Conservation (phyloP, 352 stramenopile genomes). For the Globisporangium apiculatum region DNA sequence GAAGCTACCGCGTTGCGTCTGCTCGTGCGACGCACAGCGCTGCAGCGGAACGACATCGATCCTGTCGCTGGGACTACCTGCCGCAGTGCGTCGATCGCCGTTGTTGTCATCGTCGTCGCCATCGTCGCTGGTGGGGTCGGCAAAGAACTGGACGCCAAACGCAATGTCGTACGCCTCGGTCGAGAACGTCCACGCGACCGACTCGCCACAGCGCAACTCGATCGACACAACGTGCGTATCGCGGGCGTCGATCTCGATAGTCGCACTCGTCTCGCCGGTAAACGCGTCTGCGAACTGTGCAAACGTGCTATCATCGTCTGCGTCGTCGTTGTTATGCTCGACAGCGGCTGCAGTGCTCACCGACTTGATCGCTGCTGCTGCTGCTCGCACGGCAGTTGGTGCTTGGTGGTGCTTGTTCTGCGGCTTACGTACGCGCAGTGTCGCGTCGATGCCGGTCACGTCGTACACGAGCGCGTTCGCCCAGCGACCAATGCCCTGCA, state of each 20-base stretch:
- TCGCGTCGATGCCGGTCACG: slow-evolving; percentile 41
- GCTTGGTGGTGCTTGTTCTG: slow-evolving; percentile 34
- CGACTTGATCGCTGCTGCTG: neutral
- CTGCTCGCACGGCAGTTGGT: slow-evolving; percentile 5
- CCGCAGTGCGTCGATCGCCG: slow-evolving; percentile 12
- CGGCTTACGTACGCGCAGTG: slow-evolving; percentile 31
- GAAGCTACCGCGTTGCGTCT: slow-evolving; percentile 35
- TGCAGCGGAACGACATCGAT: slow-evolving; percentile 28
- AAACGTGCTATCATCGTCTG: slow-evolving; percentile 18
- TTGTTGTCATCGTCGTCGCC: slow-evolving; percentile 18
- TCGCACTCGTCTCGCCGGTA: slow-evolving; percentile 14
- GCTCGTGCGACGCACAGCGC: slow-evolving; percentile 21
- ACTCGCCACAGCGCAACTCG: slow-evolving; percentile 31
- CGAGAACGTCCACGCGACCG: slow-evolving; percentile 43
- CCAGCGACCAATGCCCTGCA: slow-evolving; percentile 46
- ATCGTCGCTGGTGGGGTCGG: slow-evolving; percentile 9
- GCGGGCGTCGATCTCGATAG: slow-evolving; percentile 33
- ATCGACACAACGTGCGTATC: slow-evolving; percentile 39
- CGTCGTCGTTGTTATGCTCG: neutral
- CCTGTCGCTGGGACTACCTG: slow-evolving; percentile 12
- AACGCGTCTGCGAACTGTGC: slow-evolving; percentile 21
- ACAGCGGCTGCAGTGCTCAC: too few species aligned
- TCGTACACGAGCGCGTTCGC: slow-evolving; percentile 40
- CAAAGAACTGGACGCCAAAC: slow-evolving; percentile 43
- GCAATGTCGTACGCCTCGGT: slow-evolving; percentile 44